Base-by-base conservation (phyloP, 306 rosid species). In the Ormosia semicastrata region DNA sequence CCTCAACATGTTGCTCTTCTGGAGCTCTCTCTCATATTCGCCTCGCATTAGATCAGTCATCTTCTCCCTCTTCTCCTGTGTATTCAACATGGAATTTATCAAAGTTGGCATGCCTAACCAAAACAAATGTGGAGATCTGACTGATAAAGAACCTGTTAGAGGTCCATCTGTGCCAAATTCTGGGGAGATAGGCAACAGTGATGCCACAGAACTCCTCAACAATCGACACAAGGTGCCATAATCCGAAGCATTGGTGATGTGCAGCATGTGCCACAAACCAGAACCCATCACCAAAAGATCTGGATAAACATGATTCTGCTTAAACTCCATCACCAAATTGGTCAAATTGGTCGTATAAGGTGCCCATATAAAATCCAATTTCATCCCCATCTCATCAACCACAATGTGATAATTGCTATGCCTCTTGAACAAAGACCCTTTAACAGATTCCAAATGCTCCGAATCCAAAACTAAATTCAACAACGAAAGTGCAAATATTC, bases 221-320 rank as follows among this genome's bases (percentile, higher is more conserved):
- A 66, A 18, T 30, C 81, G 72, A 14, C 92, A 72, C n/a, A 83
- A 73, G 18, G 5, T 59, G 49, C 90, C 85, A 36, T 81, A 94
- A 53, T 91, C 93, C 0, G 98, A 87, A 10, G 89, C 93, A 74
- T 94, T 91, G 3, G 87, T 86, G 72, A 83, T 32, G 36, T 88
- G 97, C 33, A 94, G 88, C 97, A 94, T 92, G 77, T 94, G 94
- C 98, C 98, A 94, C 40, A 94, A 80, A 14, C 97, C 98, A 14
- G 91, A 89, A 67, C 94, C 97, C 98, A 94, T 89, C 29, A 92
- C 85, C 68, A 92, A 75, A 56, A 94, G 87, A 84, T 94, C 98
- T 0, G 98, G 98, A 76, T 86, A 91, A 73, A 75, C 82, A 13
- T 82, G 93, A 47, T 85, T 89, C 43, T 86, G 82, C 83, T 87